Evolutionary conservation across 331 rosid genomes (phyloP), one percentile per base, ranked within the genome.

Genomic region (Malus hybrid): DNA sequence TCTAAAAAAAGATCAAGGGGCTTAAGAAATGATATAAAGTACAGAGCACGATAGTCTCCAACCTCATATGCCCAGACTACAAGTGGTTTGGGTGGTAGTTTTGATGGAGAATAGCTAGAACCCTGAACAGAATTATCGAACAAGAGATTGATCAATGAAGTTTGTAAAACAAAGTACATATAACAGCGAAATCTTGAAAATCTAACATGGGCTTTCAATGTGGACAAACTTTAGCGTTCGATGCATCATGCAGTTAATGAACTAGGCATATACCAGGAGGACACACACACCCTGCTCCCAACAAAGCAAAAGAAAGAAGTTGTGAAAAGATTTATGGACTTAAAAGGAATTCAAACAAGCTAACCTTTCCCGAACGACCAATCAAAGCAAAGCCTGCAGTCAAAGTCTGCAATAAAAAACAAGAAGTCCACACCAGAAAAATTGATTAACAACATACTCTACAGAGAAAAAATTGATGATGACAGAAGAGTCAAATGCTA

Each of bases 41-140:
- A n/a, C n/a, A n/a, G n/a, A n/a, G n/a, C n/a, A n/a, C n/a, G n/a
- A n/a, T n/a, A n/a, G n/a, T 73, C 87, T 72, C 87, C 56, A 72
- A 94, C 99, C 97, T 95, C 99, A 55, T 95, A 95, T 24, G 97
- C 97, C 99, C 99, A 95, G 79, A 95, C 31, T 79, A 84, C 91
- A 74, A 95, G 90, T 24, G 97, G 97, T 68, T 87, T 79, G 9
- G 99, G 92, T 28, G 99, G 99, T 76, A 88, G 81, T 84, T 74
- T 90, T 60, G 99, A 86, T 48, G 99, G 90, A 79, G 82, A 73
- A 82, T 95, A 91, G 67, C 54, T 70, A 76, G 87, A 67, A 33
- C 99, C 99, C 97, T 92, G 93, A 62, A 69, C 39, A 74, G 57
- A 72, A 24, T 57, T 56, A 56, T 3, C 8, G 4, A 29, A 80